Evolutionary conservation across 75 land plant genomes (phyloP).

Genomic region (Isoetes taiwanensis): DNA sequence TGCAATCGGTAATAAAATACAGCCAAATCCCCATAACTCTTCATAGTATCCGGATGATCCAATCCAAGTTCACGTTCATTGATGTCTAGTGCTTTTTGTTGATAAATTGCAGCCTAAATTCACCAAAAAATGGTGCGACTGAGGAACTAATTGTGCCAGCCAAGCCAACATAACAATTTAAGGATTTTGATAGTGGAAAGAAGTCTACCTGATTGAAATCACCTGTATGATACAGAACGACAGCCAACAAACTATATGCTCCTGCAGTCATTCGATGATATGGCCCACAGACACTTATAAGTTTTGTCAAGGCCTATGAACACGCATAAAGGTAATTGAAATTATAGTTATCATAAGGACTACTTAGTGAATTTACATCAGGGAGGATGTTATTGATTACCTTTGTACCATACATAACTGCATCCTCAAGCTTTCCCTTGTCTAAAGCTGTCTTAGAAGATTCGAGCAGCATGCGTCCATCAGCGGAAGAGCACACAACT

Average conservation of each 20-base stretch:
- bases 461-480: slow-evolving; percentile 3
- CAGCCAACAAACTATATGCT: slow-evolving; percentile 6
- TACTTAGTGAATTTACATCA: neutral
- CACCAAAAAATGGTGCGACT: neutral
- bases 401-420: neutral
- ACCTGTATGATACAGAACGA: slow-evolving; percentile 2
- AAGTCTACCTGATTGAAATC: slow-evolving; percentile 7
- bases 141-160: neutral
- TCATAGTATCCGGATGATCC: slow-evolving; percentile 7
- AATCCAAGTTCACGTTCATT: slow-evolving; percentile 5
- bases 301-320: slow-evolving; percentile 2
- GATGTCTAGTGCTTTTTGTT: slow-evolving; percentile 5
- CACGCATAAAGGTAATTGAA: neutral
- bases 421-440: slow-evolving; percentile 2
- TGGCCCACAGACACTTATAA: neutral
- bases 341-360: neutral
- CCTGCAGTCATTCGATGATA: slow-evolving; percentile 9
- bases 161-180: neutral
- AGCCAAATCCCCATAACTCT: slow-evolving; percentile 8
- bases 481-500: slow-evolving; percentile 1
- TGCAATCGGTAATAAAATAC: slow-evolving; percentile 4
- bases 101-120: slow-evolving; percentile 1
- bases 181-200: no score
- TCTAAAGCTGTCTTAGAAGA: slow-evolving; percentile 3
- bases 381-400: neutral